Evolutionary conservation across 768 basidiomycete genomes (phyloP), one percentile per base, ranked within the genome.

Genomic region (Lactifluus piperatus): DNA sequence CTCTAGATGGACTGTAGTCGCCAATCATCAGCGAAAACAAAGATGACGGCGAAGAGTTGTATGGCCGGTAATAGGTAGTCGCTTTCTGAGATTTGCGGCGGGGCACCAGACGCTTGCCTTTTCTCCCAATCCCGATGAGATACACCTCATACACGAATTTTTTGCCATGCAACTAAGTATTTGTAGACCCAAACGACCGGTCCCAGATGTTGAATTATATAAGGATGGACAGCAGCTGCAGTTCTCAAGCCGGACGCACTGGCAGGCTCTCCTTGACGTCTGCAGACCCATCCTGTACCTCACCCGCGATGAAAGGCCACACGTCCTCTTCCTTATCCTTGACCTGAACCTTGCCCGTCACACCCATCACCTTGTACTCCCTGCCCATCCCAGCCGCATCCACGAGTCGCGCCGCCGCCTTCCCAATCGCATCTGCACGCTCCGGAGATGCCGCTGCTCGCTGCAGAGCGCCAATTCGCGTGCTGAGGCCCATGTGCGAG

Each of bases 351-450:
- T 46, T 37, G 16, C 36, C 67, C 18, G 74, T 75, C 2, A 86
- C 62, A 2, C 84, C 93, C 70, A 97, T 72, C 18, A 97, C 79
- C 70, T 85, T 79, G 68, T 97, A 98, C 74, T 95, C 81, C 39
- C 70, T 76, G 0, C 97, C 95, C 95, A 98, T 98, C 20, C 91
- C 84, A 11, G 74, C 73, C 1, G 76, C 76, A 69, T 97, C 89
- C 18, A 92, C 80, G n/a, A 97, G 74, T 60, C 94, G 72, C 56
- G 77, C 71, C 24, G 84, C 88, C 0, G 83, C 85, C 26, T 76
- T 73, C 24, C 73, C 73, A 47, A 94, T 85, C 4, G 77, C 78
- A 2, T 69, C 65, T 62, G 73, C 73, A 20, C 83, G 74, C 47
- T 83, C 83, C 2, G 79, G 73, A 3, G 74, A 73, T 9, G 68